Conservation (phyloP, 2,329 filamentous ascomycete genomes). For the Calonectria naviculata region DNA sequence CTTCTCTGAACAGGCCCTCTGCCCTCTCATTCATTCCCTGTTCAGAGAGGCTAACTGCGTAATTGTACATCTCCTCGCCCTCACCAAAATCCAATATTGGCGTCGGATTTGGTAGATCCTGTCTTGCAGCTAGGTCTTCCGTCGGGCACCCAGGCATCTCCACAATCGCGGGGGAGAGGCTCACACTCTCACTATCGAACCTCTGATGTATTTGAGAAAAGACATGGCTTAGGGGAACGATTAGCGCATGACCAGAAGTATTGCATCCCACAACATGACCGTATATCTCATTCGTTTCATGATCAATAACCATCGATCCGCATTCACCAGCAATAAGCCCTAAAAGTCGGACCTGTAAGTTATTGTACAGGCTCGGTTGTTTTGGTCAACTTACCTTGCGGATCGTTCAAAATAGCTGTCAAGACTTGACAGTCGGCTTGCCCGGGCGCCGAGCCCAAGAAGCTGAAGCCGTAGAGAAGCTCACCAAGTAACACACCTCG, state of each 20-base stretch:
- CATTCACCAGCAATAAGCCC: slow-evolving; percentile 4
- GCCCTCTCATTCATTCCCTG: too few species aligned
- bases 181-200: too few species aligned
- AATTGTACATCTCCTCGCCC: too few species aligned
- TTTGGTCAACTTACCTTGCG: background rate
- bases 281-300: slow-evolving; percentile 6
- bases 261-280: slow-evolving; percentile 11
- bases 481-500: background rate
- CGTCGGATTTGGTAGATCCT: too few species aligned
- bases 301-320: slow-evolving; percentile 9
- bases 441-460: background rate
- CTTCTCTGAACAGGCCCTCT: too few species aligned
- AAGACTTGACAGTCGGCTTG: background rate
- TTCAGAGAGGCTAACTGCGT: too few species aligned
- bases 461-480: background rate
- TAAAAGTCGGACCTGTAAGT: too few species aligned
- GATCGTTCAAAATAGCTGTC: background rate
- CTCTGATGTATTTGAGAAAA: background rate
- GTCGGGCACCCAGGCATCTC: too few species aligned
- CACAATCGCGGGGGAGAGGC: too few species aligned
- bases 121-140: too few species aligned
- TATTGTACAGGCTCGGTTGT: too few species aligned
- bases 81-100: too few species aligned
- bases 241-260: background rate
- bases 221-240: background rate